Conservation (phyloP, 2,329 filamentous ascomycete genomes). For the Sporothrix dimorphospora region DNA sequence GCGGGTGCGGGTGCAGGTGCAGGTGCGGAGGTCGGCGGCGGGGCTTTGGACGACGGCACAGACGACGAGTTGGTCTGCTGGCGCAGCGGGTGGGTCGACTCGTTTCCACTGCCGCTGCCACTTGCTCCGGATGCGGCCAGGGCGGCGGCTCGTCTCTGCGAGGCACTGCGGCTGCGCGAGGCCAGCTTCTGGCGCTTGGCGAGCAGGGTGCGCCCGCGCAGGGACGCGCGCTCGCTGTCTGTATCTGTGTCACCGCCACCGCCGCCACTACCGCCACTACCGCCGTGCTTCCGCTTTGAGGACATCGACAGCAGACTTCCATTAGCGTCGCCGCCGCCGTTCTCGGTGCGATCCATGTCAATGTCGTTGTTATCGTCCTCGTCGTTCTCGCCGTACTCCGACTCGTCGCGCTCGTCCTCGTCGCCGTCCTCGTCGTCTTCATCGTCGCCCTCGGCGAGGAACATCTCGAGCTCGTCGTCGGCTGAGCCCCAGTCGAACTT, state of each 20-base stretch:
- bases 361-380: constrained; percentile 40
- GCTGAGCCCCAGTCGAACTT: constrained; percentile 64
- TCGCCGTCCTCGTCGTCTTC: constrained; percentile 47
- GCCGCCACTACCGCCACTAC: constrained; percentile 37
- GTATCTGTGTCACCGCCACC: constrained; percentile 39
- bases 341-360: constrained; percentile 34
- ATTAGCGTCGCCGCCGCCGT: constrained; percentile 41
- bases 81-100: constrained; percentile 44
- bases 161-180: constrained; percentile 49
- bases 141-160: constrained; percentile 49
- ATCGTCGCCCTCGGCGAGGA: constrained; percentile 62
- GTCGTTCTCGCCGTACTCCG: not conserved
- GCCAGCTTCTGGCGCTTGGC: constrained; percentile 56
- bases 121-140: constrained; percentile 28
- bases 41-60: not conserved
- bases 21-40: not conserved
- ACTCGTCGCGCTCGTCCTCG: constrained; percentile 48
- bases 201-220: constrained; percentile 45
- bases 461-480: constrained; percentile 76
- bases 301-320: not conserved
- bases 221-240: constrained; percentile 37
- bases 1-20: constrained; percentile 24
- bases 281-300: constrained; percentile 36
- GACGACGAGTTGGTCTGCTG: constrained; percentile 38
- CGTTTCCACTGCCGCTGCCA: not conserved